phyloP scores from a whole-genome alignment of 129 eudicot species.

The Flaveria brownii region DNA sequence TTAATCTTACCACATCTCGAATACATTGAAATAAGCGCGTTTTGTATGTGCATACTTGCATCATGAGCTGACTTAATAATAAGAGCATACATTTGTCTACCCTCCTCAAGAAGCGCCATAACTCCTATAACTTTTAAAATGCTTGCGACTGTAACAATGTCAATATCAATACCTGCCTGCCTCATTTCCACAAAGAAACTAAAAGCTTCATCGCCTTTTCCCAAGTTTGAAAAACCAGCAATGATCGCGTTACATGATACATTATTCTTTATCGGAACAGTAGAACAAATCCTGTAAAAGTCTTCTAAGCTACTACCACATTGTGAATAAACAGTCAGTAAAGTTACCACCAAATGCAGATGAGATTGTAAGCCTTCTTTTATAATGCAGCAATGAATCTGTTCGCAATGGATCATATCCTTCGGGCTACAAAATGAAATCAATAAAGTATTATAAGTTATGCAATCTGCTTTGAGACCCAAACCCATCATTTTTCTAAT shows the following conservation, averaged over 20 bases:
- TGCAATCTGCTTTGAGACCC: constrained; percentile 39
- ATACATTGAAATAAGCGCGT: constrained; percentile 72
- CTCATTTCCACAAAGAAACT: constrained; percentile 52
- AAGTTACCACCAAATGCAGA: constrained; percentile 42
- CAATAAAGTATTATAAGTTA: constrained; percentile 58
- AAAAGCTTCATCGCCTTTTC: constrained; percentile 43
- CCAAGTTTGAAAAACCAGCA: constrained; percentile 63
- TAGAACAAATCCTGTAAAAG: constrained; percentile 43
- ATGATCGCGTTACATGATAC: constrained; percentile 65
- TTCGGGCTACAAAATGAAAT: constrained; percentile 40
- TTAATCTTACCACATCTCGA: constrained; percentile 52
- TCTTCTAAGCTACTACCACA: constrained; percentile 45
- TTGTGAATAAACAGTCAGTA: constrained; percentile 47
- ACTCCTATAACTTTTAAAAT: constrained; percentile 50
- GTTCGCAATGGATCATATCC: constrained; percentile 44
- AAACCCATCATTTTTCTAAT: constrained; percentile 52
- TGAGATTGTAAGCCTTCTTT: constrained; percentile 52
- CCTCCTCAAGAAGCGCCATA: constrained; percentile 45
- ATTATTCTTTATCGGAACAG: constrained; percentile 44
- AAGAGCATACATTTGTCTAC: constrained; percentile 50
- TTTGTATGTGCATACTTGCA: constrained; percentile 43
- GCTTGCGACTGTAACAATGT: constrained; percentile 51
- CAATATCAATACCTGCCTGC: constrained; percentile 41
- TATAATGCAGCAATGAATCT: constrained; percentile 48
- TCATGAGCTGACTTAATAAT: constrained; percentile 42